These are phyloP conservation scores for Sanghuangporus sanghuang DNA, from an alignment of 1,284 basidiomycete species.

Conservation along the genomic window DNA sequence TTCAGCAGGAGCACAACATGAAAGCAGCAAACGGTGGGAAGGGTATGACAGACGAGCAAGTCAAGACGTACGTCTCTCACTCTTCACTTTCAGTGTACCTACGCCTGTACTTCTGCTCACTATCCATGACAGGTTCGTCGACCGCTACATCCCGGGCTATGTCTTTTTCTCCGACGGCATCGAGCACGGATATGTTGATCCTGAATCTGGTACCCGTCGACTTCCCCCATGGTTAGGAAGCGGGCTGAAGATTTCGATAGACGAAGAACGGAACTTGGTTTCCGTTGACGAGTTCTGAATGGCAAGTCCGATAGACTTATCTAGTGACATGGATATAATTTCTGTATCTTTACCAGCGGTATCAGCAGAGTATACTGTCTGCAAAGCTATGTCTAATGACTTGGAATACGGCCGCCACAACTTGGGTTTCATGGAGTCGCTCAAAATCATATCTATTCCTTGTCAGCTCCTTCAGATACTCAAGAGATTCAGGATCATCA, in stretches of 20 bases:
- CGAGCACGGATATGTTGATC: conserved; percentile 11
- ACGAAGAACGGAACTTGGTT: conserved; percentile 9
- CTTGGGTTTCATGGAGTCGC: too few relatives aligned
- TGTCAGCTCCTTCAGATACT: too few relatives aligned
- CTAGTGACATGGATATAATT: not conserved
- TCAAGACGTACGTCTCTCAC: conserved; percentile 49
- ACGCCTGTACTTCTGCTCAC: not conserved
- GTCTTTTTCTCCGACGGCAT: conserved; percentile 64
- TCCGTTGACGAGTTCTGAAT: conserved; percentile 9
- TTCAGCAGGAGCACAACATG: conserved; percentile 86
- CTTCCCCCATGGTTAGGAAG: conserved; percentile 13
- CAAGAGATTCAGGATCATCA: too few relatives aligned
- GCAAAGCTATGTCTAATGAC: too few relatives aligned
- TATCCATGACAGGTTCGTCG: conserved; percentile 50
- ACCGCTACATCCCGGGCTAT: conserved; percentile 83
- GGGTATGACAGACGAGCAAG: conserved; percentile 82
- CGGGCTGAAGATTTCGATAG: conserved; percentile 13
- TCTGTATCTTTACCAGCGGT: not conserved
- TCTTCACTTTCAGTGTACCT: not conserved
- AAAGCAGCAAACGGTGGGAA: conserved; percentile 75
- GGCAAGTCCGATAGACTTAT: not conserved
- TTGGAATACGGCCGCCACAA: too few relatives aligned
- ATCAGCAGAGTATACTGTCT: too few relatives aligned
- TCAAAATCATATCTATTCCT: too few relatives aligned
- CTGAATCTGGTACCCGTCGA: not conserved